Base-by-base conservation (phyloP, 495 filamentous ascomycete species). In the Hypoxylon lienhwacheense region DNA sequence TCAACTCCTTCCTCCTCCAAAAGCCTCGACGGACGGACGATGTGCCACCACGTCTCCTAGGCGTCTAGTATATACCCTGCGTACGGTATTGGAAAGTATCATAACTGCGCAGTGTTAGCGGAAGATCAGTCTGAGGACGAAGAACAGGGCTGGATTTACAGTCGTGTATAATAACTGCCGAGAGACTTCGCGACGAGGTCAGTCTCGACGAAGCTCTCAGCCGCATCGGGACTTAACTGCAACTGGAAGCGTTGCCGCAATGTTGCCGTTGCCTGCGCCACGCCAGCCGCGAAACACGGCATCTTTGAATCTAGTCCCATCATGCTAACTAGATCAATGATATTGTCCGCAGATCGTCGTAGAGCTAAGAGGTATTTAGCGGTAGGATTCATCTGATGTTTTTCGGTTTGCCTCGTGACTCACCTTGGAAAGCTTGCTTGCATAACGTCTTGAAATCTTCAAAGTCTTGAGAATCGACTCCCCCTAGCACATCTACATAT, bases 41-140 rank as follows among this genome's bases (percentile, higher is more conserved):
- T n/a, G n/a, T n/a, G 19, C 48, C 44, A 48, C 36, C 26, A 49
- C 37, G 11, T 51, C 24, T n/a, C n/a, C n/a, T 50, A 49, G 45
- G 55, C 53, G 53, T 40, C 44, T 70, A 89, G 66, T 89, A 89
- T 66, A 89, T 89, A 64, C 86, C 86, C 68, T 89, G 86, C 3
- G 86, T 88, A 44, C 86, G 76, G 69, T 89, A 89, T 63, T 89
- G 86, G 69, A 88, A 89, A 53, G 86, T 87, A 68, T 89, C 86
- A 69, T 89, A 89, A 68, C 82, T 85, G 40, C 7, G 8, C 8
- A 14, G 16, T 14, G 22, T 66, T 48, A 65, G 63, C 11, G 41
- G 31, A 1, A 33, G 2, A 21, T 14, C 29, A 5, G 10, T 5
- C 7, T 7, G 21, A 17, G 22, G 7, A 44, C 7, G 33, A 29